Evolutionary conservation across 2,329 filamentous ascomycete species (phyloP), one percentile per base, ranked within the genome.

Genomic region (Paracoccidioides brasiliensis): DNA sequence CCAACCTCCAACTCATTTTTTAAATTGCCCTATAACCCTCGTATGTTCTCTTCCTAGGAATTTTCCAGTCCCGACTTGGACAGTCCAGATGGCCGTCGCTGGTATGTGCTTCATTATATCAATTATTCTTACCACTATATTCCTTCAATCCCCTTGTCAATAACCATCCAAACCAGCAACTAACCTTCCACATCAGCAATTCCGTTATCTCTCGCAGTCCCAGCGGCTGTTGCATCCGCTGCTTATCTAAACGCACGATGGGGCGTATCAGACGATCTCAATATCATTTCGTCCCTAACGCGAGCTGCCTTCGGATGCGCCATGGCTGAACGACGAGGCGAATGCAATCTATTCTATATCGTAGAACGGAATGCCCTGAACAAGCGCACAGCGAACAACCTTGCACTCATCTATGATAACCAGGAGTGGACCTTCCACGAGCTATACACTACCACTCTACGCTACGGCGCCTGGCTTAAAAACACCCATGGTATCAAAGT

Each of bases 231-330:
- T 35, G 85, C 86, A 4, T 78, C 79, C 3, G 73, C 85, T n/a
- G 85, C 87, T 37, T 95, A 94, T 68, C 69, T 91, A 62, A 88
- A 93, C 66, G 89, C 86, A 44, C 83, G 80, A 67, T 78, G 78
- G 57, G 77, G 79, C 5, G 62, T 90, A 46, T 82, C 76, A 66
- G 83, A 87, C 66, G 89, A 95, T 69, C 68, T 75, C 45, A 66
- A 71, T 6, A 67, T 90, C 14, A 64, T 91, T n/a, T 75, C 72
- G 38, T 76, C 77, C 53, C 69, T 80, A 42, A 41, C 80, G 10
- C 76, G 75, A 35, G 70, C 77, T 15, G 62, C 73, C 10, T 58
- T 78, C 43, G 71, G 70, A 15, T 67, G 75, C 48, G 65, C 68
- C 7, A 67, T 74, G 58, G 75, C 78, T 59, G 76, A 83, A 63